Conservation (phyloP, 768 basidiomycete genomes). For the Psilocybe cyanescens region DNA sequence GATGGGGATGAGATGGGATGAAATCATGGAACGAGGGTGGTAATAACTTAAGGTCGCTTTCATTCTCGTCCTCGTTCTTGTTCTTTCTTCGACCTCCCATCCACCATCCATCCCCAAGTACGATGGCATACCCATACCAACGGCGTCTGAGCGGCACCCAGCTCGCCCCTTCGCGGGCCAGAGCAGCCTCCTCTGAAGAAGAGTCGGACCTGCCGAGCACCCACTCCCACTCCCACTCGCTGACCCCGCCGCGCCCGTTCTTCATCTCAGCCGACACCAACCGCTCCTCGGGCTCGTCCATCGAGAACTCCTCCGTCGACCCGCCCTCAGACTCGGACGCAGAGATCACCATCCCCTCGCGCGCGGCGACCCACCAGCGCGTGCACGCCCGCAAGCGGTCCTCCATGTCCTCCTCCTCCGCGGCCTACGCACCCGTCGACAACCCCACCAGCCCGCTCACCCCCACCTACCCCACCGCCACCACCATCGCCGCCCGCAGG, state of each 20-base stretch:
- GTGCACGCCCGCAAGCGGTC: neutral
- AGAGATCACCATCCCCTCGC: neutral
- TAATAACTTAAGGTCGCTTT: neutral
- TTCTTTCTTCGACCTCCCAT: neutral
- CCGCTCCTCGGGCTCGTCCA: conserved; percentile 17
- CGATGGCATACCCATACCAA: conserved; percentile 22
- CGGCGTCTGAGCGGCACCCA: conserved; percentile 15
- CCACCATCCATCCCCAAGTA: neutral
- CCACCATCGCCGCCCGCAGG: neutral
- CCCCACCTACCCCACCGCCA: neutral
- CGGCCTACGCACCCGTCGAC: neutral
- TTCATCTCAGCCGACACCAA: conserved; percentile 24
- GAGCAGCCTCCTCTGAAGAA: neutral
- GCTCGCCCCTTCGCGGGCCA: conserved; percentile 4
- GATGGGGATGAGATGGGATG: neutral
- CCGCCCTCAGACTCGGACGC: conserved; percentile 12
- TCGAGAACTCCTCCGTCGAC: conserved; percentile 14
- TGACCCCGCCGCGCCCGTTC: conserved; percentile 29
- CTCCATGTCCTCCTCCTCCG: neutral
- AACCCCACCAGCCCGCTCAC: neutral
- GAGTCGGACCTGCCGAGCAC: neutral
- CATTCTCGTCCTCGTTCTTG: neutral
- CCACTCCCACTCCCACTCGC: neutral
- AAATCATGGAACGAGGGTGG: neutral
- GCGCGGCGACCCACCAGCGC: neutral